Evolutionary conservation across 495 filamentous ascomycete genomes (phyloP).

Genomic region (Aspergillus taichungensis): DNA sequence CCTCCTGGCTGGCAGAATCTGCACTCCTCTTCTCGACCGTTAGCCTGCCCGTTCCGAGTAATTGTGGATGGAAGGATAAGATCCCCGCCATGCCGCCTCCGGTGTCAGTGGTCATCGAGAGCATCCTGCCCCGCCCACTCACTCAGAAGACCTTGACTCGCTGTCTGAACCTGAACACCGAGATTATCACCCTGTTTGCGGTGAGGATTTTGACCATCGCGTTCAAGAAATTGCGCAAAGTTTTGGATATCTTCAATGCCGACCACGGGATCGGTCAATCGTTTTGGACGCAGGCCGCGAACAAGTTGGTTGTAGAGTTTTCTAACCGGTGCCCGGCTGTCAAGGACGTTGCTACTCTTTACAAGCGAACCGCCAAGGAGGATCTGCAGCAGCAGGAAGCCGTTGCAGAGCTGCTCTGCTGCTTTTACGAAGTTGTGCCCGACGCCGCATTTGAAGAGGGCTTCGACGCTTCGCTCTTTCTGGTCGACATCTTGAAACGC

Average conservation of each 20-base stretch:
- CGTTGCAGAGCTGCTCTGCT: constrained; percentile 59
- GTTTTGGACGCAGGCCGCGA: constrained; percentile 57
- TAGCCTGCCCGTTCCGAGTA: constrained; percentile 59
- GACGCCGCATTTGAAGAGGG: constrained; percentile 71
- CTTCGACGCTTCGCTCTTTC: constrained; percentile 70
- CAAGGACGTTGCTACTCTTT: constrained; percentile 64
- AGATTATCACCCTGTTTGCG: constrained; percentile 73
- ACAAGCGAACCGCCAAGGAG: constrained; percentile 52
- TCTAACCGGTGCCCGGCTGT: constrained; percentile 67
- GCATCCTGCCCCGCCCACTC: constrained; percentile 75
- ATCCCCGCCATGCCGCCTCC: constrained; percentile 58
- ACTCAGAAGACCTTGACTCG: constrained; percentile 64
- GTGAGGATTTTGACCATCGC: constrained; percentile 67
- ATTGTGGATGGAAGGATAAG: constrained; percentile 54
- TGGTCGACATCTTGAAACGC: constrained; percentile 55
- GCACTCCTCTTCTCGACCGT: constrained; percentile 75
- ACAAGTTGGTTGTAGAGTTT: constrained; percentile 63
- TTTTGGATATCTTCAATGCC: constrained; percentile 34
- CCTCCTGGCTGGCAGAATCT: constrained; percentile 91
- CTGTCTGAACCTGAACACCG: constrained; percentile 65
- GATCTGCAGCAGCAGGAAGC: constrained; percentile 74
- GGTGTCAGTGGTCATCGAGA: constrained; percentile 67
- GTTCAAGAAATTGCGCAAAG: constrained; percentile 63
- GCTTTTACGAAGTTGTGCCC: constrained; percentile 76
- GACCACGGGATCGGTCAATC: constrained; percentile 31